Evolutionary conservation across 2,329 filamentous ascomycete genomes (phyloP), one percentile per base, ranked within the genome.

Genomic region (Periconia sp.): DNA sequence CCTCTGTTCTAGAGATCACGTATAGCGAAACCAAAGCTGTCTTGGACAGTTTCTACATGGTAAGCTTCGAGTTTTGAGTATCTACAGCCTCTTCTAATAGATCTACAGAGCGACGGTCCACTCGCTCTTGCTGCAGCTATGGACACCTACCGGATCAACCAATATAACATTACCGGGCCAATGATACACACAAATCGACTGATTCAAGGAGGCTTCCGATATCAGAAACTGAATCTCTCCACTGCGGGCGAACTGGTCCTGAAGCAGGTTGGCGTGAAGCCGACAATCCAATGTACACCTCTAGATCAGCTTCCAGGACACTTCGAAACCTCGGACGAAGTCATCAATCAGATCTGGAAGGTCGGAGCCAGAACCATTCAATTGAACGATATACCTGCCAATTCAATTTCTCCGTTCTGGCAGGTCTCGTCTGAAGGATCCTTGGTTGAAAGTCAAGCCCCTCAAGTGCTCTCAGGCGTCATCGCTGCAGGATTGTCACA

Each of bases 161-260:
- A 55, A 6, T 74, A 74, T 58, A 73, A 73, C 49, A 62, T 75
- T 47, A 67, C 63, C 8, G 50, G 49, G 3, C 42, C 56, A 3
- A 57, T 50, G 0, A 41, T 49, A n/a, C 56, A 69, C 20, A 64
- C 57, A 0, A 74, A 73, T 54, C 64, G 66, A n/a, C 63, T 75
- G 6, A 62, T 75, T n/a, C 72, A 74, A 55, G 73, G 73, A 6
- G 69, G 61, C 10, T 66, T 74, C 35, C 60, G 72, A 6, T 76
- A 74, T 53, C 72, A 75, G 55, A 73, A 74, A 54, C 57, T 75
- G 13, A 73, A 70, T 33, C 58, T 76, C 1, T 71, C 67, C 1
- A 68, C 65, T 1, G 49, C 64, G 1, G 72, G 70, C 1, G 55
- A 59, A 7, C 49, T 75, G 0, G 50, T 58, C 1, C 52, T 75